Conservation (phyloP, 805 yeast genomes). For the Saccharomycopsis fibuligera region DNA sequence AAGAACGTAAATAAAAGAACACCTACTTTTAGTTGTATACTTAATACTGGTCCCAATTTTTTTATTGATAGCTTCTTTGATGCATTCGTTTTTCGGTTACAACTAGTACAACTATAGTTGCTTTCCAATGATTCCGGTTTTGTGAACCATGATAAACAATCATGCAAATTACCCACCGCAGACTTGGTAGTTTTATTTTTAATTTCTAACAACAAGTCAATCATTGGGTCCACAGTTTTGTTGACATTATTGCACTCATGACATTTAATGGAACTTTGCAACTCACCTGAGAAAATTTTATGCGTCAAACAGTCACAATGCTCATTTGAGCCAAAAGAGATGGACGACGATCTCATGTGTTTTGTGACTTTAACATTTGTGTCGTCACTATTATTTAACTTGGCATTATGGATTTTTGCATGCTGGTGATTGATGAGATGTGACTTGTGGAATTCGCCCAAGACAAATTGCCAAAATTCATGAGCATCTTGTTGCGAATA, state of each 20-base stretch:
- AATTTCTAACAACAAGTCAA: constrained; percentile 83
- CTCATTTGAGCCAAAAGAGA: constrained; percentile 11
- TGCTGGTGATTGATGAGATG: constrained; percentile 28
- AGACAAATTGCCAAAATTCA: constrained; percentile 89
- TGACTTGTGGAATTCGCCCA: constrained; percentile 72
- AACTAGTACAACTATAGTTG: constrained; percentile 60
- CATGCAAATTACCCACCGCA: constrained; percentile 36
- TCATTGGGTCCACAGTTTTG: constrained; percentile 70
- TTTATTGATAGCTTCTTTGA: constrained; percentile 65
- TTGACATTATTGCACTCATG: constrained; percentile 57
- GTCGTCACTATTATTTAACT: constrained; percentile 23
- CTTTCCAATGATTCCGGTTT: constrained; percentile 70
- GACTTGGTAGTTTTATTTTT: constrained; percentile 29
- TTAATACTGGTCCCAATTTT: constrained; percentile 68
- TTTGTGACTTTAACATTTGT: constrained; percentile 21
- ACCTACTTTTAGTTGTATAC: constrained; percentile 72
- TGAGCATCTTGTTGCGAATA: constrained; percentile 98
- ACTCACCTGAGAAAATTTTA: constrained; percentile 72
- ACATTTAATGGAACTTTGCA: constrained; percentile 77
- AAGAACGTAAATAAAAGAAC: neutral
- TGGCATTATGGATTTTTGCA: no score
- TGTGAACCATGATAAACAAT: constrained; percentile 75
- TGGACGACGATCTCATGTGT: constrained; percentile 17
- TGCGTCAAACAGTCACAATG: constrained; percentile 77
- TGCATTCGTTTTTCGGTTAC: constrained; percentile 59